Evolutionary conservation across 768 basidiomycete genomes (phyloP), one percentile per base, ranked within the genome.

Genomic region (Multifurca ochricompacta): DNA sequence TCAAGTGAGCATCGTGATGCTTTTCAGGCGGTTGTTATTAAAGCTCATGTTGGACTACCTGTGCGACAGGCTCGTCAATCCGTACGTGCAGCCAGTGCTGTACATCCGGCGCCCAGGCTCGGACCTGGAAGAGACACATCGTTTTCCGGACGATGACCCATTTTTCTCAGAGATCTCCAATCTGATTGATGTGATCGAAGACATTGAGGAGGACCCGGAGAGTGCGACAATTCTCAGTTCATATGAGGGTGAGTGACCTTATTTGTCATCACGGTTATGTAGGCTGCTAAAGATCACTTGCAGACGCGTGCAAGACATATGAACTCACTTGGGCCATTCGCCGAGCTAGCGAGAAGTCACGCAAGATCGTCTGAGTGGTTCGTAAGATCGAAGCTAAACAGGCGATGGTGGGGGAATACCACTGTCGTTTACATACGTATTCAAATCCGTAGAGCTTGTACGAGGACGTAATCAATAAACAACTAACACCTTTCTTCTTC

Each of bases 291-390:
- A 2, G 21, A 19, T 34, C 51, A 40, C 48, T 31, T 32, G 11
- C 56, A 89, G 88, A 92, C 70, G 91, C 91, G 39, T 85, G 83
- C 63, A 83, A 79, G 70, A 87, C 91, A 6, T 95, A 95, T 62
- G 83, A 94, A 67, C 75, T 95, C 57, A 94, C 91, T 21, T 95
- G 92, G 92, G 90, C 91, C 27, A 94, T 95, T 67, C 84, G 91
- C 44, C 74, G 79, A 59, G 85, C 89, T 30, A 81, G 80, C 60
- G 88, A 91, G 66, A 77, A 75, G 46, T 81, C 81, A 56, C 80
- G 81, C 56, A 64, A 69, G 56, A 28, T 46, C 43, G 43, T 46
- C 40, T 44, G 27, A 44, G 36, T 37, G 13, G 23, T 28, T 34
- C n/a, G 25, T 41, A 34, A 18, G n/a, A 51, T 21, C 9, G 31